phyloP scores from a whole-genome alignment of 2,329 filamentous ascomycete species.

The Fusarium graminum region DNA sequence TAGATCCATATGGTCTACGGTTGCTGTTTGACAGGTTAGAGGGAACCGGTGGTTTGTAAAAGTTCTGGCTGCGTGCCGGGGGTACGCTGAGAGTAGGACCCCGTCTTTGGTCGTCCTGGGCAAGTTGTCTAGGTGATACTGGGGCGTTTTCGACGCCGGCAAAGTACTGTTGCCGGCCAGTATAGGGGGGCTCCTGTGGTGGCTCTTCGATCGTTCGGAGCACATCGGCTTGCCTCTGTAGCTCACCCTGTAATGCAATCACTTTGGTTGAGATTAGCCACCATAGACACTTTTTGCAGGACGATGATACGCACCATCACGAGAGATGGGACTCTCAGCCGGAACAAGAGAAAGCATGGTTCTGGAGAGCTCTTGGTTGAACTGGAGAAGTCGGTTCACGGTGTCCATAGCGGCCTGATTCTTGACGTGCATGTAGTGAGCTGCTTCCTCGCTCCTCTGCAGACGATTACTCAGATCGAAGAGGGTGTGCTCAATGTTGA shows the following conservation, averaged over 20 bases:
- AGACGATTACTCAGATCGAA: slow-evolving; percentile 84
- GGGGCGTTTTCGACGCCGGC: slow-evolving; percentile 79
- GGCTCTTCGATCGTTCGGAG: slow-evolving; percentile 71
- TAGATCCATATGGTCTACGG: slow-evolving; percentile 86
- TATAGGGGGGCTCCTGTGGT: slow-evolving; percentile 74
- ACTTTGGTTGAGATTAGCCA: slow-evolving; percentile 57
- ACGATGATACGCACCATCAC: slow-evolving; percentile 75
- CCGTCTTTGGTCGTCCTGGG: slow-evolving; percentile 86
- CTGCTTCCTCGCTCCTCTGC: slow-evolving; percentile 84
- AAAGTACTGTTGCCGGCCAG: slow-evolving; percentile 75
- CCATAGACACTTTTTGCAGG: not conserved
- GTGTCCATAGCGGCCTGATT: slow-evolving; percentile 87
- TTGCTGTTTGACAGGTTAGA: slow-evolving; percentile 84
- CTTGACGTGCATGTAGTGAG: slow-evolving; percentile 82
- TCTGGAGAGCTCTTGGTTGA: slow-evolving; percentile 86
- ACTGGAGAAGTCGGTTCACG: slow-evolving; percentile 76
- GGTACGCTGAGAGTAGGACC: slow-evolving; percentile 75
- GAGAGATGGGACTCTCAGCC: slow-evolving; percentile 80
- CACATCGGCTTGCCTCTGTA: slow-evolving; percentile 71
- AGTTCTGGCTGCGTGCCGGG: slow-evolving; percentile 68
- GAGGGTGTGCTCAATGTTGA: slow-evolving; percentile 81
- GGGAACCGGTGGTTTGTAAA: slow-evolving; percentile 82
- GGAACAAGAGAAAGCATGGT: slow-evolving; percentile 80
- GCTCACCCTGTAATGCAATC: slow-evolving; percentile 67
- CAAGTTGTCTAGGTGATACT: slow-evolving; percentile 87